Percentiles rank a stretch among this genome's conserved stretches.
phyloP scores from a whole-genome alignment of 164 flowering plant genomes.

The Vitis cinerea region DNA sequence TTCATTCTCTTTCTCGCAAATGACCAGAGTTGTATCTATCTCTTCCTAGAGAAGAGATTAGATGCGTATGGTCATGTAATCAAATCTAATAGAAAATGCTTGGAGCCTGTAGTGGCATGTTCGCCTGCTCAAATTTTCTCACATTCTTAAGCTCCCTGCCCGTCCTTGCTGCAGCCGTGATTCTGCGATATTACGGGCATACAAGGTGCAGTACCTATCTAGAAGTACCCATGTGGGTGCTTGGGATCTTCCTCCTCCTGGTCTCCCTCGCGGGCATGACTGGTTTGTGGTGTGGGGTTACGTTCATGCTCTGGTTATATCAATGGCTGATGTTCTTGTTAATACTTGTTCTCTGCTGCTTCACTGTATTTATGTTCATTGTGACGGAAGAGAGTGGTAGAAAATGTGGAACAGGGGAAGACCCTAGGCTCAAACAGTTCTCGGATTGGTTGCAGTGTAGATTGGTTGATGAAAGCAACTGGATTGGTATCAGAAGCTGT shows the following conservation, averaged over 20 bases:
- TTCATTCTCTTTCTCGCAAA: too few species aligned
- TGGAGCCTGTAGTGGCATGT: too few species aligned
- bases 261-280: constrained; percentile 67
- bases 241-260: constrained; percentile 56
- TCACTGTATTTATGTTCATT: constrained; percentile 68
- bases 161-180: too few species aligned
- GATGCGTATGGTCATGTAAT: too few species aligned
- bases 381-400: constrained; percentile 23
- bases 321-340: constrained; percentile 68
- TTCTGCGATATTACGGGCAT: too few species aligned
- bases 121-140: too few species aligned
- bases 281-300: constrained; percentile 63
- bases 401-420: constrained; percentile 65
- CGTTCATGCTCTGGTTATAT: constrained; percentile 66
- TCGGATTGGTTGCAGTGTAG: constrained; percentile 69
- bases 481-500: constrained; percentile 63
- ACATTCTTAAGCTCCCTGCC: too few species aligned
- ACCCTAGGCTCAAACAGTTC: constrained; percentile 48
- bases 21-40: too few species aligned
- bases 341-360: constrained; percentile 51
- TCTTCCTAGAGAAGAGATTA: too few species aligned
- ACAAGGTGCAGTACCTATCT: constrained; percentile 47
- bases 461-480: constrained; percentile 41
- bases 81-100: too few species aligned
- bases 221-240: constrained; percentile 46